These are phyloP conservation scores for Colletotrichum sp. DNA, from an alignment of 2,329 filamentous ascomycete species.

Conservation along the genomic window DNA sequence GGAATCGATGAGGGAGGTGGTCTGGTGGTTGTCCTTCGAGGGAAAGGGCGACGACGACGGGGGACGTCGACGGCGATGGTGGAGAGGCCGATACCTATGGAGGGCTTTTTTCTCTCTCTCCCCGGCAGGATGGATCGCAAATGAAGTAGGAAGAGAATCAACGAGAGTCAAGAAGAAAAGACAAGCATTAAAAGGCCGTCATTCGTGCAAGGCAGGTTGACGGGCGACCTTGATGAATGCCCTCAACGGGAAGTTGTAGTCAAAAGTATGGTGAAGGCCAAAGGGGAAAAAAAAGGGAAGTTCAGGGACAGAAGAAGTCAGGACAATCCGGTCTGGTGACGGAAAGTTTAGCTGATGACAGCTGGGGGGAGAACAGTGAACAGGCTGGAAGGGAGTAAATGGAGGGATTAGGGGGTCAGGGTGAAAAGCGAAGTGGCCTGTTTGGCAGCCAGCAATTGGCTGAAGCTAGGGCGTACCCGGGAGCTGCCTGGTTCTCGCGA, in stretches of 20 bases:
- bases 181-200: conserved; percentile 43
- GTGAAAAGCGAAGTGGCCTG: conserved; percentile 42
- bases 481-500: not conserved
- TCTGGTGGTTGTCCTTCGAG: not conserved
- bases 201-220: conserved; percentile 19
- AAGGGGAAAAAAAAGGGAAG: conserved; percentile 2
- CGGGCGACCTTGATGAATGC: conserved; percentile 15
- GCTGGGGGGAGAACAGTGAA: not conserved
- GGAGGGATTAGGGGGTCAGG: conserved; percentile 17
- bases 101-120: not conserved
- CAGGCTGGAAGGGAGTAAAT: conserved; percentile 20
- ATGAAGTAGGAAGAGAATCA: conserved; percentile 21
- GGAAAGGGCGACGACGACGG: not conserved
- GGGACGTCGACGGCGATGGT: not conserved
- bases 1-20: not conserved
- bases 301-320: not conserved
- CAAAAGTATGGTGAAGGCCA: not conserved
- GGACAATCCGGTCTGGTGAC: conserved; percentile 7
- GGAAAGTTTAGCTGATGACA: conserved; percentile 23
- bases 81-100: not conserved
- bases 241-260: conserved; percentile 21
- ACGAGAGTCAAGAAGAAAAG: conserved; percentile 48
- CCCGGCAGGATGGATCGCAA: not conserved
- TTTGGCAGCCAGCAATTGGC: conserved; percentile 17
- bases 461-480: conserved; percentile 6